These are phyloP conservation scores for Emergomyces pasteurianus DNA, from an alignment of 2,329 filamentous ascomycete species.

Conservation along the genomic window DNA sequence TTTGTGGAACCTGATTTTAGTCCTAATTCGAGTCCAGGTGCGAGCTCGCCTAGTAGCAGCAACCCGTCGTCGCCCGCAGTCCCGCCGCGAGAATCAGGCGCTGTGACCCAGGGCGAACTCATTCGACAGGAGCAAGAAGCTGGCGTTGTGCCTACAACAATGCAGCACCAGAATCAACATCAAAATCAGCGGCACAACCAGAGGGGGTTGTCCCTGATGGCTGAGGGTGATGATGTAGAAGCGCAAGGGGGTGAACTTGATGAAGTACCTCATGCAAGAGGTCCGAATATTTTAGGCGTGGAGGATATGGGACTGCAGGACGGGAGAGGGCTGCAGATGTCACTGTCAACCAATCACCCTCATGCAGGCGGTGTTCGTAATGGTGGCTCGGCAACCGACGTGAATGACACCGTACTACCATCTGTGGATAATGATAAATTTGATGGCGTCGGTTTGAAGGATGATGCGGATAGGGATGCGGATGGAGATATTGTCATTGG, in stretches of 20 bases:
- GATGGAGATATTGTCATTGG: constrained; percentile 31
- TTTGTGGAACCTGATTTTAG: constrained; percentile 13
- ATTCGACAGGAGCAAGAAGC: constrained; percentile 77
- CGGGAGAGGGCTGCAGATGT: constrained; percentile 35
- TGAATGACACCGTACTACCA: constrained; percentile 8
- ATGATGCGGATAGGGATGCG: constrained; percentile 16
- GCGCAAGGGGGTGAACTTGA: constrained; percentile 45
- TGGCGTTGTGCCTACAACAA: constrained; percentile 60
- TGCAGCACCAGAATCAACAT: constrained; percentile 28
- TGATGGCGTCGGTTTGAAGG: constrained; percentile 6
- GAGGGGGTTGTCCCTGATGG: constrained; percentile 13
- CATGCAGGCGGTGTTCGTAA: constrained; percentile 10
- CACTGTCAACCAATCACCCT: constrained; percentile 16
- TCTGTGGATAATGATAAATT: constrained; percentile 3
- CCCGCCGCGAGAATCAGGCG: constrained; percentile 33
- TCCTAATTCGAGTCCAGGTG: constrained; percentile 2
- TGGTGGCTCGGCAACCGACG: constrained; percentile 9
- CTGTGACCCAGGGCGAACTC: constrained; percentile 71
- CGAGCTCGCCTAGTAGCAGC: background rate
- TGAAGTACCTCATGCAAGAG: constrained; percentile 62
- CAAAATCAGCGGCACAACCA: constrained; percentile 12
- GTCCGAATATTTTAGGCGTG: constrained; percentile 72
- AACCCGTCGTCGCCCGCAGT: constrained; percentile 2
- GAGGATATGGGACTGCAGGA: constrained; percentile 73
- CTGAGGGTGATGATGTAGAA: constrained; percentile 7